These are phyloP conservation scores for Daldinia sp. DNA, from an alignment of 2,329 filamentous ascomycete genomes.

Conservation along the genomic window DNA sequence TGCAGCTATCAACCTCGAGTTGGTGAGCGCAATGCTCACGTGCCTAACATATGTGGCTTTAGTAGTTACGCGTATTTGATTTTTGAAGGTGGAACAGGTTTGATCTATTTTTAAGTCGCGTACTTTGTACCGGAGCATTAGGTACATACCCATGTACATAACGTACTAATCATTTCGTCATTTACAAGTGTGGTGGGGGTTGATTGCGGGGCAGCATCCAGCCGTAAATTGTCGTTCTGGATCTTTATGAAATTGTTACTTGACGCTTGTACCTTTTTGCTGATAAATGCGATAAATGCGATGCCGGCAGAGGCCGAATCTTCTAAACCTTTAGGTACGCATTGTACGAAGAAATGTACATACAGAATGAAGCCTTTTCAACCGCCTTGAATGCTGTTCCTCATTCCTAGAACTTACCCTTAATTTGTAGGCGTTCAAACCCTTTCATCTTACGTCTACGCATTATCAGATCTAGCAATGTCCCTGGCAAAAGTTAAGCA, in stretches of 20 bases:
- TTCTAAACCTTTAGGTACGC: conserved; percentile 8
- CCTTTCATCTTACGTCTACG: conserved; percentile 2
- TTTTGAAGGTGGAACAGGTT: background rate
- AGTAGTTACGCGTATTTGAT: background rate
- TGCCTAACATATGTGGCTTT: background rate
- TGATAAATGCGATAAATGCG: conserved; percentile 46
- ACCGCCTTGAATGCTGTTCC: conserved; percentile 33
- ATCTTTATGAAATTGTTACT: conserved; percentile 1
- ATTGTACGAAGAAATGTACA: conserved; percentile 12
- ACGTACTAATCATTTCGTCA: conserved; percentile 29
- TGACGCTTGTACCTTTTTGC: conserved; percentile 21
- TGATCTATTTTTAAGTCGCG: conserved; percentile 8
- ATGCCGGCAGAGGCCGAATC: conserved; percentile 32
- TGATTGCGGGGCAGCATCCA: conserved; percentile 19
- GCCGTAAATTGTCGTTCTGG: conserved; percentile 1
- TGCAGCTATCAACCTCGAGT: background rate
- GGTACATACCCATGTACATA: background rate
- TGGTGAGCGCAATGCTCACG: background rate
- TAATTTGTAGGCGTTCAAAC: conserved; percentile 3
- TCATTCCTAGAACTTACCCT: conserved; percentile 7
- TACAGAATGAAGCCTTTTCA: conserved; percentile 39
- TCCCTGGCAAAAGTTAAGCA: conserved; percentile 79
- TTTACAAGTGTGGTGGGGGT: conserved; percentile 27
- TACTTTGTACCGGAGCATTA: background rate
- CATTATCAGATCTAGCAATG: conserved; percentile 58